These are phyloP conservation scores for Evernia prunastri DNA, from an alignment of 495 filamentous ascomycete genomes.

Conservation along the genomic window DNA sequence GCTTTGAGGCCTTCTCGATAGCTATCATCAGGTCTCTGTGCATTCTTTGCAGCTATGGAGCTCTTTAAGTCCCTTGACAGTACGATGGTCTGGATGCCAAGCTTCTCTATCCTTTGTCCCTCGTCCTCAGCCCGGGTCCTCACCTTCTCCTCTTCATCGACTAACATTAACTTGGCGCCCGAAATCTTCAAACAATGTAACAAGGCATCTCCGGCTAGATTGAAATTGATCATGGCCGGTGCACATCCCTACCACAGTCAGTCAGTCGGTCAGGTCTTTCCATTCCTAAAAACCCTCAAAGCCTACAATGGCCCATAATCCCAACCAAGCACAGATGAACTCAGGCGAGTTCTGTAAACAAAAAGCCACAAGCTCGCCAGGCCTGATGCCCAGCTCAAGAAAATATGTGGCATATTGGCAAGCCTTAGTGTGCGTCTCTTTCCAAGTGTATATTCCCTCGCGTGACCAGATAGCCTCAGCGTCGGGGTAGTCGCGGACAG, in stretches of 20 bases:
- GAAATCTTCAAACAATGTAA: slow-evolving; percentile 62
- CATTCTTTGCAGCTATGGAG: slow-evolving; percentile 43
- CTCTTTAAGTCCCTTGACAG: slow-evolving; percentile 43
- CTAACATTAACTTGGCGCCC: slow-evolving; percentile 52
- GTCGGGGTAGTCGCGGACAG: slow-evolving; percentile 42
- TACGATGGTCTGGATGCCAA: slow-evolving; percentile 49
- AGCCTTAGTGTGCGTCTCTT: slow-evolving; percentile 46
- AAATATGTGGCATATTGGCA: slow-evolving; percentile 64
- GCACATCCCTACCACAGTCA: slow-evolving; percentile 40
- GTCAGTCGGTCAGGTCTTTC: background rate
- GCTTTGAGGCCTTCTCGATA: slow-evolving; percentile 42
- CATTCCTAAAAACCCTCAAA: background rate
- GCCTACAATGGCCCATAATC: slow-evolving; percentile 49
- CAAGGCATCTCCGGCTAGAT: slow-evolving; percentile 58
- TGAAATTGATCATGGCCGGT: slow-evolving; percentile 68
- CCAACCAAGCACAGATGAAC: slow-evolving; percentile 61
- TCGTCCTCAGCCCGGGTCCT: slow-evolving; percentile 50
- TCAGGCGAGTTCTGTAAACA: slow-evolving; percentile 64
- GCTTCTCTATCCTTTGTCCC: slow-evolving; percentile 40
- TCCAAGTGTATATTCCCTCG: slow-evolving; percentile 55
- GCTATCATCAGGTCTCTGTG: slow-evolving; percentile 44
- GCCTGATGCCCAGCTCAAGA: slow-evolving; percentile 50
- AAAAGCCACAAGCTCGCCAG: slow-evolving; percentile 61
- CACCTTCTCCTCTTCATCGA: slow-evolving; percentile 56
- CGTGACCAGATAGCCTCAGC: slow-evolving; percentile 62